Evolutionary conservation across 192 early-diverging fungal genomes (phyloP), one percentile per base, ranked within the genome.

Genomic region (Linnemannia schmuckeri): DNA sequence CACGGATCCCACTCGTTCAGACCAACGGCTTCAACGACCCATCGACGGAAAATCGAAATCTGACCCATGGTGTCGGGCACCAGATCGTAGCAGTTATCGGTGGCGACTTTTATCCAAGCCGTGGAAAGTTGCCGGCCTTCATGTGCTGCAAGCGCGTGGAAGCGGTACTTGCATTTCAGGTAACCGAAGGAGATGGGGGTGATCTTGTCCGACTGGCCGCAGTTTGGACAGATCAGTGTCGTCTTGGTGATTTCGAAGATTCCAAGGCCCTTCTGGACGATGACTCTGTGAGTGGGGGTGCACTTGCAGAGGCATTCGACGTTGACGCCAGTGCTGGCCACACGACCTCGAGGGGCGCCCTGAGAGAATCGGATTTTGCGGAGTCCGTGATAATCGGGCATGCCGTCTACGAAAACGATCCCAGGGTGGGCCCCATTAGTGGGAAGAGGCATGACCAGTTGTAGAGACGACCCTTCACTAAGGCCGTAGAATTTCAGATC

Each of bases 81-180:
- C 2, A 46, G 10, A 30, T 7, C 37, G 75, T 76, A 76, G 20
- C 24, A 30, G n/a, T 76, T 33, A n/a, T 76, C 55, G 17, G 13
- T 6, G 5, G 52, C 38, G 7, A 63, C 37, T 0, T 33, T 12
- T 38, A 17, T 24, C 75, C 75, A 76, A 0, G 38, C 37, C 15
- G 75, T 37, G 9, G 75, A 18, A 63, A 38, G n/a, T 40, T 76
- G 52, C 57, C 41, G 4, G 1, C 75, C 75, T 15, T 13, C 44
- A 12, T 37, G 17, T 12, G 30, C 10, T 22, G 24, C 40, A 55
- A 61, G 37, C 2, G 54, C 75, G 24, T 76, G 75, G 38, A 76
- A 37, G 17, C 75, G 75, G 52, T 76, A 76, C 57, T 63, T 61
- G 37, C 75, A 76, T 2, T 40, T 27, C 54, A 76, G 6, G 75